These are phyloP conservation scores for Russula compacta DNA, from an alignment of 768 basidiomycete genomes.

Conservation along the genomic window DNA sequence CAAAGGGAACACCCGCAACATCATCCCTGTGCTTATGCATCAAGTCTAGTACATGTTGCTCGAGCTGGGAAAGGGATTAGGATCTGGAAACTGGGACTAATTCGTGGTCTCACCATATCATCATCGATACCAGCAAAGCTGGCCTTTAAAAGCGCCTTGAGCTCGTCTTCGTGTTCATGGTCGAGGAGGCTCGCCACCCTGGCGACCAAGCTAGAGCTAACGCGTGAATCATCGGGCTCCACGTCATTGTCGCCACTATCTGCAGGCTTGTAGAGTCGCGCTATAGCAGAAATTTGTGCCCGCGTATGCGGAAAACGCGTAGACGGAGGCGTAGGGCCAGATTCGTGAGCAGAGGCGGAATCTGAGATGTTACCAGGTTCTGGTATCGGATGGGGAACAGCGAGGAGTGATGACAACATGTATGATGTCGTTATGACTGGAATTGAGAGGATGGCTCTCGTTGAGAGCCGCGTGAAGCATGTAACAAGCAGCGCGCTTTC, in stretches of 20 bases:
- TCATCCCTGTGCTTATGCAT: constrained; percentile 95
- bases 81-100: not conserved
- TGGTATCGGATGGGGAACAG: constrained; percentile 13
- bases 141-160: constrained; percentile 65
- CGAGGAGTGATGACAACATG: constrained; percentile 20
- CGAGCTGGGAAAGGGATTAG: constrained; percentile 42
- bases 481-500: constrained; percentile 9
- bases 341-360: constrained; percentile 12
- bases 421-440: constrained; percentile 15
- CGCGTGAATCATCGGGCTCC: constrained; percentile 45
- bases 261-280: constrained; percentile 57
- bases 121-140: constrained; percentile 55
- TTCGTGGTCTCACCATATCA: constrained; percentile 45
- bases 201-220: constrained; percentile 56
- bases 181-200: constrained; percentile 63
- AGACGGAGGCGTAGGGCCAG: not conserved
- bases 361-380: constrained; percentile 18
- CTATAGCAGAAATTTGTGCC: constrained; percentile 67
- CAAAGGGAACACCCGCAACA: constrained; percentile 70
- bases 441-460: constrained; percentile 22
- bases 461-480: constrained; percentile 20
- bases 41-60: constrained; percentile 83
- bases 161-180: constrained; percentile 79
- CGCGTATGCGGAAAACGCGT: constrained; percentile 72
- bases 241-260: constrained; percentile 50